Evolutionary conservation across 2,329 filamentous ascomycete genomes (phyloP).

Genomic region (Alternaria brassicicola): DNA sequence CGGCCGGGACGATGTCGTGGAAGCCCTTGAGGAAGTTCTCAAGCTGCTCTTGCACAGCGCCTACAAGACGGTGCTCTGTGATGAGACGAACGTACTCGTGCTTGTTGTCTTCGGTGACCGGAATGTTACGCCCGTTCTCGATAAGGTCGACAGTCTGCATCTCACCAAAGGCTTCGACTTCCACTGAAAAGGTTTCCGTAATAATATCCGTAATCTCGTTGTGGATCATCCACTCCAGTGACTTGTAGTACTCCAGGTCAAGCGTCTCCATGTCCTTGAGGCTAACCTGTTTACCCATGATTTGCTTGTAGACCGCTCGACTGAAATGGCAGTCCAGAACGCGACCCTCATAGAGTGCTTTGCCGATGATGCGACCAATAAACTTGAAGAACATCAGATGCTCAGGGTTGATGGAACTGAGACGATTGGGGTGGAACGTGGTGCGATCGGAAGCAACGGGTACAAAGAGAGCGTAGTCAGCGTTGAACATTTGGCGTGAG

Average conservation of each 20-base stretch:
- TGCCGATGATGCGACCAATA: conserved; percentile 97
- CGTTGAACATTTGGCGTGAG: conserved; percentile 97
- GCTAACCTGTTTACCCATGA: conserved; percentile 91
- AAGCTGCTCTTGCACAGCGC: conserved; percentile 92
- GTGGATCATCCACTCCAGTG: conserved; percentile 95
- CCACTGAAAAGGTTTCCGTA: conserved; percentile 92
- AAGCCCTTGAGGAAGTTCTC: conserved; percentile 93
- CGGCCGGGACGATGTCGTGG: conserved; percentile 95
- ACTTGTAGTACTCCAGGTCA: conserved; percentile 98
- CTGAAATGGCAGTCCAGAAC: conserved; percentile 99
- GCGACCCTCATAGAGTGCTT: conserved; percentile 93
- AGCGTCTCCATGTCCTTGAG: conserved; percentile 99
- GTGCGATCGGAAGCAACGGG: conserved; percentile 97
- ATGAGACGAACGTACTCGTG: conserved; percentile 95
- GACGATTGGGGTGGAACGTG: conserved; percentile 96
- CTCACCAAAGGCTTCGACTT: conserved; percentile 92
- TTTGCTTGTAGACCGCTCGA: conserved; percentile 96
- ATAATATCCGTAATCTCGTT: conserved; percentile 99
- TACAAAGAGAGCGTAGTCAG: conserved; percentile 94
- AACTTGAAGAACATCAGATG: conserved; percentile 99
- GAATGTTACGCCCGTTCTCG: conserved; percentile 84
- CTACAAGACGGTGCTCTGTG: conserved; percentile 90
- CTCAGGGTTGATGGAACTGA: conserved; percentile 92
- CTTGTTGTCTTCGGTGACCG: conserved; percentile 98
- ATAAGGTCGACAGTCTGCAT: conserved; percentile 86